phyloP scores from a whole-genome alignment of 805 yeast genomes.

The Scheffersomyces amazonensis region DNA sequence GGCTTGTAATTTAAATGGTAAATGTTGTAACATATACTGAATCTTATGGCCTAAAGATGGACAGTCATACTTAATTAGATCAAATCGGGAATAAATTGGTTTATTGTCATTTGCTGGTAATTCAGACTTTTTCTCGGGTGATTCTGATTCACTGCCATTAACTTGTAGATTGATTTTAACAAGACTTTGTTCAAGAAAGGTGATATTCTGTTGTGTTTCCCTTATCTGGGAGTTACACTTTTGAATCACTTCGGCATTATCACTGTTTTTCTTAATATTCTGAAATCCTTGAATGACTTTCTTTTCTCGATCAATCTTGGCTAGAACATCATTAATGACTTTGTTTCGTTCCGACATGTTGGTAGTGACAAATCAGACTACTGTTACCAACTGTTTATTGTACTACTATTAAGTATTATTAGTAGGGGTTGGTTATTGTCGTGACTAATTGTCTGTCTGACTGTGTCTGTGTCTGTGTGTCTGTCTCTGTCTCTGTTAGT shows the following conservation, averaged over 20 bases:
- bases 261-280: conserved; percentile 72
- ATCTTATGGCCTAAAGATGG: conserved; percentile 93
- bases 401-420: too few species aligned
- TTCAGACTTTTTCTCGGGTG: conserved; percentile 2
- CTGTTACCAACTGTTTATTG: too few species aligned
- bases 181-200: conserved; percentile 78
- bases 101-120: conserved; percentile 10
- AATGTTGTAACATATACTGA: conserved; percentile 91
- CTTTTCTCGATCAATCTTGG: conserved; percentile 83
- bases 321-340: conserved; percentile 63
- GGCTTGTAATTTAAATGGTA: conserved; percentile 90
- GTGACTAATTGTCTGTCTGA: too few species aligned
- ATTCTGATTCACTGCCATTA: conserved; percentile 1
- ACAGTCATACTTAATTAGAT: conserved; percentile 86
- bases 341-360: conserved; percentile 13
- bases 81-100: conserved; percentile 66
- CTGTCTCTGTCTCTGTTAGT: too few species aligned
- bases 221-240: conserved; percentile 86
- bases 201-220: conserved; percentile 89
- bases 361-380: too few species aligned
- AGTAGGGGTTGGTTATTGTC: too few species aligned
- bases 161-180: conserved; percentile 50
- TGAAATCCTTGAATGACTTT: conserved; percentile 88
- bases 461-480: too few species aligned
- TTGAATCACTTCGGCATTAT: conserved; percentile 80